Conservation (phyloP, 202 grass and related monocot species). For the Elaeis oleifera region DNA sequence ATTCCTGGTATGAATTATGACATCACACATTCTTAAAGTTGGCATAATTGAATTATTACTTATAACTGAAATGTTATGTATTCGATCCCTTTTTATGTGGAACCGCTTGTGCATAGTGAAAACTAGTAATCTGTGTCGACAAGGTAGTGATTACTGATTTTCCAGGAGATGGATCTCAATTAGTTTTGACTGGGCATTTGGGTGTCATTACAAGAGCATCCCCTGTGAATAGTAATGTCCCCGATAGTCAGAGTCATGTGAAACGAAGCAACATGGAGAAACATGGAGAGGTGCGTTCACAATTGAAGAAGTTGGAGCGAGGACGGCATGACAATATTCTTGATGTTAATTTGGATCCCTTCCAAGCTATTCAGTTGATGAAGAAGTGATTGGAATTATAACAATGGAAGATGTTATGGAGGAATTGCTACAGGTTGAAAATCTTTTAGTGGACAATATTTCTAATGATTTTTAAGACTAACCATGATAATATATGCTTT, state of each 20-base stretch:
- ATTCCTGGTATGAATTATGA: conserved; percentile 21
- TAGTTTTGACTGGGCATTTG: conserved; percentile 20
- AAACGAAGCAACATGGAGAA: conserved; percentile 55
- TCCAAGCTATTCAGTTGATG: conserved; percentile 71
- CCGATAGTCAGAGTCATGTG: conserved; percentile 32
- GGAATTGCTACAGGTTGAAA: conserved; percentile 73
- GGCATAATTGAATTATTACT: too few species aligned
- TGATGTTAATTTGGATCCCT: conserved; percentile 81
- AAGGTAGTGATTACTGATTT: conserved; percentile 26
- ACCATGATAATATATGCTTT: too few species aligned
- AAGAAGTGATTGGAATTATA: conserved; percentile 94
- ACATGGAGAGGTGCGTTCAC: conserved; percentile 40
- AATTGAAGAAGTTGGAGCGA: conserved; percentile 51
- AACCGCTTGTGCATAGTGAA: not conserved
- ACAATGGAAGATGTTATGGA: conserved; percentile 99
- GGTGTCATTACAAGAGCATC: conserved; percentile 40
- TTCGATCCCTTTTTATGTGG: not conserved
- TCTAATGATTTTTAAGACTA: too few species aligned
- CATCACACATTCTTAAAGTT: not conserved
- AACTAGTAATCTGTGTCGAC: not conserved
- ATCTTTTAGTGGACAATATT: conserved; percentile 9
- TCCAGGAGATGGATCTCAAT: conserved; percentile 33
- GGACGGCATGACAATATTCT: conserved; percentile 68
- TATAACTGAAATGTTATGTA: not conserved
- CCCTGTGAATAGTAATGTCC: conserved; percentile 25